phyloP scores from a whole-genome alignment of 2,329 filamentous ascomycete species.

The Macrophomina pseudophaseolina region DNA sequence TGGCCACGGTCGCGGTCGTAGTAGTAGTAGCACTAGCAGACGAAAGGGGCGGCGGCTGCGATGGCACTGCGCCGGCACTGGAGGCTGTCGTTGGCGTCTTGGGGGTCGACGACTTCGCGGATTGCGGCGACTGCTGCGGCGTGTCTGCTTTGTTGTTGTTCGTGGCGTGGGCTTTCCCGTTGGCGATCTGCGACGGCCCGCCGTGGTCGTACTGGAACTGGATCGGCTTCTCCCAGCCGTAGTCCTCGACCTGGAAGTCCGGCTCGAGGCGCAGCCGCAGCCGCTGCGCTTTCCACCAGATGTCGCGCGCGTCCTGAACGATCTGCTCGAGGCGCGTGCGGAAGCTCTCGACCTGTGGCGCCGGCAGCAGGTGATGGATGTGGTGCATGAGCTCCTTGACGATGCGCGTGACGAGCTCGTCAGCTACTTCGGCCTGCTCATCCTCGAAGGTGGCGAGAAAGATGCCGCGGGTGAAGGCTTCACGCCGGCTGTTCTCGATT shows the following conservation, averaged over 20 bases:
- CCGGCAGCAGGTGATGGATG: constrained; percentile 14
- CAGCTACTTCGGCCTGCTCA: constrained; percentile 12
- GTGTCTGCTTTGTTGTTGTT: background rate
- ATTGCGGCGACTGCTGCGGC: background rate
- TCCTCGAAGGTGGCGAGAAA: constrained; percentile 18
- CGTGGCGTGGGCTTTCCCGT: background rate
- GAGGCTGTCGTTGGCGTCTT: background rate
- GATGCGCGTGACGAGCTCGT: constrained; percentile 19
- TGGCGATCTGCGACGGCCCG: background rate
- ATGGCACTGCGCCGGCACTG: background rate
- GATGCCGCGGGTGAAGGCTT: constrained; percentile 20
- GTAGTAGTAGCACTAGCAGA: background rate
- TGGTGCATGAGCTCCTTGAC: constrained; percentile 17
- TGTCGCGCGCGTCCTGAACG: constrained; percentile 15
- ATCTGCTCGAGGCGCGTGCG: background rate
- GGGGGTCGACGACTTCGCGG: background rate
- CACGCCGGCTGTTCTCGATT: constrained; percentile 6
- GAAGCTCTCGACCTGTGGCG: constrained; percentile 3
- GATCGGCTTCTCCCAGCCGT: constrained; percentile 19
- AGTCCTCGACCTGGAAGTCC: constrained; percentile 25
- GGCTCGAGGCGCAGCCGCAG: constrained; percentile 21
- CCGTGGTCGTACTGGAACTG: constrained; percentile 14
- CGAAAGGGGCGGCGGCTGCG: background rate
- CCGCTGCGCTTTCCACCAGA: constrained; percentile 20
- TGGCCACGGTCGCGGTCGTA: background rate